These are phyloP conservation scores for Blastobotrys proliferans DNA, from an alignment of 1,139 yeast genomes.

Conservation along the genomic window DNA sequence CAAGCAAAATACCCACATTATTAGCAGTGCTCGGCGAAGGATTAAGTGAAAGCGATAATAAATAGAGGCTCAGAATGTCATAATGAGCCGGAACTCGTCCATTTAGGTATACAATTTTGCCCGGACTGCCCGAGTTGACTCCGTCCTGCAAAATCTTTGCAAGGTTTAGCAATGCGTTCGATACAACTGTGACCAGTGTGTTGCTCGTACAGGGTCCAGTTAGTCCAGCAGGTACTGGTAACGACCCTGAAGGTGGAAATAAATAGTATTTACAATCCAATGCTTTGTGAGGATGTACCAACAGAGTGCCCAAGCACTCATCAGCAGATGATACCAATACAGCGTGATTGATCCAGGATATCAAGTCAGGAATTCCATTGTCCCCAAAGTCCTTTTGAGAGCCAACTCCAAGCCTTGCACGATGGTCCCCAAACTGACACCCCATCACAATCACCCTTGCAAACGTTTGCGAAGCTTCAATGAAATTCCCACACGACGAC, in stretches of 20 bases:
- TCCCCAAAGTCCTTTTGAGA: conserved; percentile 9
- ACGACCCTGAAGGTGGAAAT: conserved; percentile 19
- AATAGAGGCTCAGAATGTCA: conserved; percentile 32
- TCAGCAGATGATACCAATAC: conserved; percentile 7
- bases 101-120: conserved; percentile 26
- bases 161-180: conserved; percentile 33
- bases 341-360: conserved; percentile 9
- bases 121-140: conserved; percentile 30
- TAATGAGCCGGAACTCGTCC: conserved; percentile 31
- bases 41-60: conserved; percentile 31
- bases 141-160: conserved; percentile 38
- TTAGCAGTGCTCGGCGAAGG: conserved; percentile 35
- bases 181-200: conserved; percentile 18
- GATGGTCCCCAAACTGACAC: conserved; percentile 9
- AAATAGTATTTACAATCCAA: conserved; percentile 16
- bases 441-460: conserved; percentile 20
- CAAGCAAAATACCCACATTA: conserved; percentile 34
- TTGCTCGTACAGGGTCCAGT: conserved; percentile 3
- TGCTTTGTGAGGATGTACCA: conserved; percentile 20
- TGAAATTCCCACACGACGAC: conserved; percentile 19
- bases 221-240: conserved; percentile 17
- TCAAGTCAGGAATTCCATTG: conserved; percentile 4
- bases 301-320: conserved; percentile 8
- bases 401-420: conserved; percentile 6
- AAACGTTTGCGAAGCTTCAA: conserved; percentile 23